A percentile compares a stretch with the other conserved stretches of the same genome.
Conservation (phyloP, 495 filamentous ascomycete species). For the Hapsidospora chrysogenum region DNA sequence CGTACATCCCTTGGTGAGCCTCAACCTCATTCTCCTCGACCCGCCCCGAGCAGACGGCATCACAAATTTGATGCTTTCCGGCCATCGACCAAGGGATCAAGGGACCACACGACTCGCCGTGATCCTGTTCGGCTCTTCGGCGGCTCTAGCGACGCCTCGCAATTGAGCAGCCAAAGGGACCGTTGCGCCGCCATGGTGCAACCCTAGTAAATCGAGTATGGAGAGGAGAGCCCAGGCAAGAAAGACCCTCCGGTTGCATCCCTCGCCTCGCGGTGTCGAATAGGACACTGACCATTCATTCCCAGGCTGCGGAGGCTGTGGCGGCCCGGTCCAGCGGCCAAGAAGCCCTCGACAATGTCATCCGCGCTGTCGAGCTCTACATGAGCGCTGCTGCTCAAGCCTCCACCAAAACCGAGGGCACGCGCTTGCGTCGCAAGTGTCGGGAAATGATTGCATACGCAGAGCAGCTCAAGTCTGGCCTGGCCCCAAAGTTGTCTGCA, state of each 20-base stretch:
- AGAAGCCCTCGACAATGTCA: constrained; percentile 54
- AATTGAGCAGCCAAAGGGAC: too few species aligned
- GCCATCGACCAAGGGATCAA: too few species aligned
- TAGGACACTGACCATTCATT: not conserved
- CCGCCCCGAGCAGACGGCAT: too few species aligned
- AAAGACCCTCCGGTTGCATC: too few species aligned
- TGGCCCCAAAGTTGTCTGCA: constrained; percentile 27
- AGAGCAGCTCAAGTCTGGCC: constrained; percentile 50
- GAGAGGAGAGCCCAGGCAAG: constrained; percentile 2
- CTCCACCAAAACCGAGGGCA: constrained; percentile 33
- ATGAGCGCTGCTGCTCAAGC: constrained; percentile 52
- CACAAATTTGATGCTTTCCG: too few species aligned
- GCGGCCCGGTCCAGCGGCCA: constrained; percentile 37
- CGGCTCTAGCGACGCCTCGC: too few species aligned
- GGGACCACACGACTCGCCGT: too few species aligned
- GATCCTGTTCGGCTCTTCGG: too few species aligned
- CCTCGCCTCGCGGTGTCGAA: not conserved
- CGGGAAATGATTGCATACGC: constrained; percentile 47
- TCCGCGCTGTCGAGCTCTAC: constrained; percentile 58
- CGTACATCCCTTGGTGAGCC: too few species aligned
- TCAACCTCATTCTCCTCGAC: too few species aligned
- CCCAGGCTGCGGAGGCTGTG: constrained; percentile 42
- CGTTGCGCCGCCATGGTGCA: not conserved
- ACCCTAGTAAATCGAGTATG: constrained; percentile 1
- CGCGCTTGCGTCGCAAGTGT: constrained; percentile 43